phyloP scores from a whole-genome alignment of 495 filamentous ascomycete genomes.

The Oidiodendron maius region DNA sequence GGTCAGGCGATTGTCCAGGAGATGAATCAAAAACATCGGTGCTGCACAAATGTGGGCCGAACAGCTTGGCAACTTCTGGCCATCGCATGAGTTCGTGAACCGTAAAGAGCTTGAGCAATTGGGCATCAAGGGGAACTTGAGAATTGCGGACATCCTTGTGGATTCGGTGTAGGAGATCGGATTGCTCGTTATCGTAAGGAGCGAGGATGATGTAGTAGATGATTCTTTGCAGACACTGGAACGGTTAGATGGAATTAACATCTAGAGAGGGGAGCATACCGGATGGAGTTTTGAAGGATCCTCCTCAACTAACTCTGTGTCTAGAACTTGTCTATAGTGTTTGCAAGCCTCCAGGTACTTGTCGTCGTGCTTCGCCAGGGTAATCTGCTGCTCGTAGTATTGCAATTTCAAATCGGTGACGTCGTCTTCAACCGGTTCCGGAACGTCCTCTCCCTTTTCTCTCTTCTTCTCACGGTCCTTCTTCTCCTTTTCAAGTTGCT shows the following conservation, averaged over 20 bases:
- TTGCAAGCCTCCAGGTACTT: constrained; percentile 98
- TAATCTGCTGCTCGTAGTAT: constrained; percentile 96
- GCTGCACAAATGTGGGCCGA: constrained; percentile 79
- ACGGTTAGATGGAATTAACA: constrained; percentile 24
- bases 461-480: constrained; percentile 73
- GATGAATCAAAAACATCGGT: constrained; percentile 82
- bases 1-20: constrained; percentile 55
- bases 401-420: constrained; percentile 93
- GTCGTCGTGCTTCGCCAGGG: constrained; percentile 87
- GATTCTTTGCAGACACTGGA: constrained; percentile 80
- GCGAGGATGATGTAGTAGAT: constrained; percentile 97
- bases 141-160: constrained; percentile 63
- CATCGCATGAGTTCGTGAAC: constrained; percentile 96
- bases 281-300: constrained; percentile 78
- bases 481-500: constrained; percentile 82
- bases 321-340: constrained; percentile 90
- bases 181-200: constrained; percentile 97
- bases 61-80: constrained; percentile 83
- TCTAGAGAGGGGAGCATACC: constrained; percentile 43
- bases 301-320: constrained; percentile 89
- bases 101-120: constrained; percentile 88
- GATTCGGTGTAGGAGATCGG: constrained; percentile 91
- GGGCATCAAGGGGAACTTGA: constrained; percentile 64
- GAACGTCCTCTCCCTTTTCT: constrained; percentile 74
- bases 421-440: constrained; percentile 75